Percentiles rank a stretch among this genome's conserved stretches.
These are phyloP conservation scores for Pythium dissimile DNA, from an alignment of 352 stramenopile species.

Conservation along the genomic window DNA sequence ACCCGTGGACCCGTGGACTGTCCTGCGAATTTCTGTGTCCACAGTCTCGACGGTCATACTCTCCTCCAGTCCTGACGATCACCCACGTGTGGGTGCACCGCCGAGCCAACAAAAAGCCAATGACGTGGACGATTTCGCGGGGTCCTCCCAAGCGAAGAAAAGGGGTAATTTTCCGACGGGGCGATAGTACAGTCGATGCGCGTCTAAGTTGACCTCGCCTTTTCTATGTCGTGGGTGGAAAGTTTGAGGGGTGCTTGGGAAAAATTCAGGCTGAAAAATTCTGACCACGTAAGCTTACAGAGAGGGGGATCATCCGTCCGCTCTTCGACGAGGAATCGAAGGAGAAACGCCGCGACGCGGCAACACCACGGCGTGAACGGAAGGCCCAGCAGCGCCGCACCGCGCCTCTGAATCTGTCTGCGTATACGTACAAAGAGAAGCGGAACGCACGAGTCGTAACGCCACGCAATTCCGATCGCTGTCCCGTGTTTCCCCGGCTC, in stretches of 20 bases:
- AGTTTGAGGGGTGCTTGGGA: not conserved
- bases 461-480: not conserved
- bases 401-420: conserved; percentile 4
- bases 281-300: not conserved
- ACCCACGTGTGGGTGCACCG: too few species aligned
- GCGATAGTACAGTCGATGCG: not conserved
- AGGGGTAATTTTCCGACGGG: not conserved
- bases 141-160: too few species aligned
- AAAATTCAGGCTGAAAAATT: not conserved
- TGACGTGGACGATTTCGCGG: not conserved
- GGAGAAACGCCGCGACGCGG: conserved; percentile 11
- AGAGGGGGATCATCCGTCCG: conserved; percentile 2
- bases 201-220: not conserved
- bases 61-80: too few species aligned
- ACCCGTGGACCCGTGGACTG: too few species aligned
- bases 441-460: not conserved
- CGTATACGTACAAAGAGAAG: not conserved
- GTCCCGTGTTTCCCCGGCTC: not conserved
- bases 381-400: not conserved
- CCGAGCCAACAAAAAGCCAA: not conserved
- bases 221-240: not conserved
- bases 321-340: not conserved
- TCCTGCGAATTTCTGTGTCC: too few species aligned
- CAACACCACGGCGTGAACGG: not conserved
- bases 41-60: too few species aligned